Conservation (phyloP, 129 eudicot species). For the Flaveria sonorensis region DNA sequence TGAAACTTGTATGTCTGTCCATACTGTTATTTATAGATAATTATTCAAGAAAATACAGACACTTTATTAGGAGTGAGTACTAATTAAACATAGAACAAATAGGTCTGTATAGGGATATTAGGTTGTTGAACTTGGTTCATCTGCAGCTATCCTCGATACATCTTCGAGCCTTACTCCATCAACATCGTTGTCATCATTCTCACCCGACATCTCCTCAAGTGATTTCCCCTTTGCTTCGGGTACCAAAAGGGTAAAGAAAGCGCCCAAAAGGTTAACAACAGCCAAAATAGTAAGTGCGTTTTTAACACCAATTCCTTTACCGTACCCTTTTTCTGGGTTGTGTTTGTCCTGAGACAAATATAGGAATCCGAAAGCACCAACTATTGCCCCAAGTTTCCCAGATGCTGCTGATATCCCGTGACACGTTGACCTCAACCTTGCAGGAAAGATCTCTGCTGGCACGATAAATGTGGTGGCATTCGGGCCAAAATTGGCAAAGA, state of each 20-base stretch:
- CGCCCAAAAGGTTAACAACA: slow-evolving; percentile 57
- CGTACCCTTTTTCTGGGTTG: slow-evolving; percentile 53
- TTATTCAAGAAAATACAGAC: slow-evolving; percentile 15
- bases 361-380: slow-evolving; percentile 82
- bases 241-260: slow-evolving; percentile 62
- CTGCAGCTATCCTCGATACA: slow-evolving; percentile 17
- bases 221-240: slow-evolving; percentile 82
- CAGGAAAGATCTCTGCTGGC: slow-evolving; percentile 86
- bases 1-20: slow-evolving; percentile 5
- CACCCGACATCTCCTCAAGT: slow-evolving; percentile 71
- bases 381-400: slow-evolving; percentile 72
- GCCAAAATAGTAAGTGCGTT: slow-evolving; percentile 59
- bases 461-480: slow-evolving; percentile 78
- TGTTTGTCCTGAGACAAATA: slow-evolving; percentile 60
- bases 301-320: slow-evolving; percentile 60
- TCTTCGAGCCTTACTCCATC: slow-evolving; percentile 31
- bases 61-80: slow-evolving; percentile 26
- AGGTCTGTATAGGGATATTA: slow-evolving; percentile 8
- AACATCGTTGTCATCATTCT: slow-evolving; percentile 53
- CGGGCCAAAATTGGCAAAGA: slow-evolving; percentile 79
- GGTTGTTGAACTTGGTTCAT: slow-evolving; percentile 1
- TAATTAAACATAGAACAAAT: slow-evolving; percentile 16
- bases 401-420: slow-evolving; percentile 83
- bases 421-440: slow-evolving; percentile 72
- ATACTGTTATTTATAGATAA: slow-evolving; percentile 22